A percentile compares a stretch with the other conserved stretches of the same genome.
Evolutionary conservation across 331 rosid genomes (phyloP).

Genomic region (Rhamnella rubrinervis): DNA sequence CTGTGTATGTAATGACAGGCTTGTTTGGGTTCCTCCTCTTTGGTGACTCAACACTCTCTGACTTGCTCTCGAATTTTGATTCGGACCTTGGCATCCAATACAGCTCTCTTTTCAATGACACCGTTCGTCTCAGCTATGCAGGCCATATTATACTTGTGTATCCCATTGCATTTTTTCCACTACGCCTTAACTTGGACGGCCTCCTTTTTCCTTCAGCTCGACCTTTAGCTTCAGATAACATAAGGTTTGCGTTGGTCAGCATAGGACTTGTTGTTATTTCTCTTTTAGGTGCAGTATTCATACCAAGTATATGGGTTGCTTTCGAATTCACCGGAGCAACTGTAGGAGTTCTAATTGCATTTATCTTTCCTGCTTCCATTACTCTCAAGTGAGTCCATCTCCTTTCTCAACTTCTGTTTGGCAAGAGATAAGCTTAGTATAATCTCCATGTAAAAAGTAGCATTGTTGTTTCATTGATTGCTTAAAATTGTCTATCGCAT

Average conservation of each 20-base stretch:
- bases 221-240: conserved; percentile 19
- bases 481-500: neutral
- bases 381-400: conserved; percentile 22
- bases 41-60: conserved; percentile 25
- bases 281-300: conserved; percentile 28
- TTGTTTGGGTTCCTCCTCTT: conserved; percentile 33
- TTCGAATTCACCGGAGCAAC: conserved; percentile 28
- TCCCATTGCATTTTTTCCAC: conserved; percentile 24
- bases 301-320: conserved; percentile 33
- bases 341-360: conserved; percentile 23
- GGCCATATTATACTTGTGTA: conserved; percentile 24
- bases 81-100: conserved; percentile 23
- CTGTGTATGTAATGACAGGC: conserved; percentile 23
- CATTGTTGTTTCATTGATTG: neutral
- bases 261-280: neutral
- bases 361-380: conserved; percentile 30
- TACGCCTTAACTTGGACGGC: conserved; percentile 28
- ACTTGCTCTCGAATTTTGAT: conserved; percentile 31
- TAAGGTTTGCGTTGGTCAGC: conserved; percentile 21
- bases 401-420: neutral
- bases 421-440: no score
- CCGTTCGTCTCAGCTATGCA: conserved; percentile 10
- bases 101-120: conserved; percentile 17
- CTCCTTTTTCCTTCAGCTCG: conserved; percentile 26
- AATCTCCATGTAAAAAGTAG: neutral